phyloP scores from a whole-genome alignment of 2,329 filamentous ascomycete species.

The Aspergillus hortae region DNA sequence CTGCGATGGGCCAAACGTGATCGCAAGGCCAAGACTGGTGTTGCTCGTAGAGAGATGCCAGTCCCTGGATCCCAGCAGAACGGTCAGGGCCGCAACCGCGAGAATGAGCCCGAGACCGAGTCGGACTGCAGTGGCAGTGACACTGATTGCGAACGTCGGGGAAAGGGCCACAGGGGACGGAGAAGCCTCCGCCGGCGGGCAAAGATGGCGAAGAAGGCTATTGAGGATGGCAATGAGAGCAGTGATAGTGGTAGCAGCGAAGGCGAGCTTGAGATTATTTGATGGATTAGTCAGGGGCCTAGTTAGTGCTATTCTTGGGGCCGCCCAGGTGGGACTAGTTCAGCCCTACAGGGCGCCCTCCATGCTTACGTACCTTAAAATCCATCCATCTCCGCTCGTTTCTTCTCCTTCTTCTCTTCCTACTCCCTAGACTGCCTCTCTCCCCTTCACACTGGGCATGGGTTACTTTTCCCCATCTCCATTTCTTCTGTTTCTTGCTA shows the following conservation, averaged over 20 bases:
- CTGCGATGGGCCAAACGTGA: no score
- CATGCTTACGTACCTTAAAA: neutral
- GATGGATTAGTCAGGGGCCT: neutral
- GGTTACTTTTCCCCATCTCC: neutral
- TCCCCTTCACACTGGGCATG: slow-evolving; percentile 3
- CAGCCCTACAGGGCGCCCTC: neutral
- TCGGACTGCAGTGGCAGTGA: no score
- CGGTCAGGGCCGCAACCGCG: no score
- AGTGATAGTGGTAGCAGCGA: neutral
- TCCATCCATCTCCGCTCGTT: neutral
- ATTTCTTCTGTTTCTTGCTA: slow-evolving; percentile 1
- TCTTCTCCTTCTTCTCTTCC: neutral
- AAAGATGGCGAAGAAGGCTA: no score
- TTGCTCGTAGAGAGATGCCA: no score
- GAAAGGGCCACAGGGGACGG: no score
- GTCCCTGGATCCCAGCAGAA: no score
- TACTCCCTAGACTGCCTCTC: neutral
- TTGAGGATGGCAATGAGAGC: neutral
- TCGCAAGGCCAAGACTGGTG: no score
- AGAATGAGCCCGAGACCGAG: no score
- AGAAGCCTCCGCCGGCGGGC: no score
- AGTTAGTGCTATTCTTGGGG: neutral
- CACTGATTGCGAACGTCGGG: no score
- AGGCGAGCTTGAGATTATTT: neutral
- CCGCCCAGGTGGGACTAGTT: neutral